phyloP scores from a whole-genome alignment of 208 protist species.

The Lotmaria passim region DNA sequence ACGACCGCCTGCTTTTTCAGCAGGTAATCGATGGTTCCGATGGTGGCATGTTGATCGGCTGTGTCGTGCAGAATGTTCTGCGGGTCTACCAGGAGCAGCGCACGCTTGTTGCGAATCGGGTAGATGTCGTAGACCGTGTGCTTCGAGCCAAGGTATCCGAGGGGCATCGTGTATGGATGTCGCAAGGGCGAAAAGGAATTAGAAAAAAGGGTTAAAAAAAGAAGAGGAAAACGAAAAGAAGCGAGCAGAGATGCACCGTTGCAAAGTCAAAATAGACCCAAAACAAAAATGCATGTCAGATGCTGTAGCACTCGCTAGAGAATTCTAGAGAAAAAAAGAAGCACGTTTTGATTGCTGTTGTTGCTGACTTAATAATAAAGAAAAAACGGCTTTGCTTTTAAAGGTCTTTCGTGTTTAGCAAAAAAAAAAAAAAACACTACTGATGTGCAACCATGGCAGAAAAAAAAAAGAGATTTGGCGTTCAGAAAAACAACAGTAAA shows the following conservation, averaged over 20 bases:
- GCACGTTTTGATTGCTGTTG: no score
- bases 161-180: no score
- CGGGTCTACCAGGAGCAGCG: constrained; percentile 73
- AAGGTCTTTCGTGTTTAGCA: not conserved
- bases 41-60: constrained; percentile 58
- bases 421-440: constrained; percentile 11
- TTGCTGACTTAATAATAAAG: not conserved
- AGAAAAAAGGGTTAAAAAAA: not conserved
- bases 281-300: no score
- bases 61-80: constrained; percentile 63
- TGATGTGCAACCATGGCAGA: no score
- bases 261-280: not conserved
- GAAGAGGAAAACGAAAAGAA: not conserved
- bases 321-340: no score
- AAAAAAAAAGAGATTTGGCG: not conserved
- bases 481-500: not conserved
- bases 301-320: no score
- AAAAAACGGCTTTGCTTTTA: not conserved
- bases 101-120: constrained; percentile 66
- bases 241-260: no score
- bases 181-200: not conserved
- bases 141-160: constrained; percentile 60
- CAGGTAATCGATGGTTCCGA: constrained; percentile 66
- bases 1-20: constrained; percentile 60
- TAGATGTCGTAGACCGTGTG: constrained; percentile 78